Conservation (phyloP, 805 yeast species). For the Zygosaccharomyces lentus region DNA sequence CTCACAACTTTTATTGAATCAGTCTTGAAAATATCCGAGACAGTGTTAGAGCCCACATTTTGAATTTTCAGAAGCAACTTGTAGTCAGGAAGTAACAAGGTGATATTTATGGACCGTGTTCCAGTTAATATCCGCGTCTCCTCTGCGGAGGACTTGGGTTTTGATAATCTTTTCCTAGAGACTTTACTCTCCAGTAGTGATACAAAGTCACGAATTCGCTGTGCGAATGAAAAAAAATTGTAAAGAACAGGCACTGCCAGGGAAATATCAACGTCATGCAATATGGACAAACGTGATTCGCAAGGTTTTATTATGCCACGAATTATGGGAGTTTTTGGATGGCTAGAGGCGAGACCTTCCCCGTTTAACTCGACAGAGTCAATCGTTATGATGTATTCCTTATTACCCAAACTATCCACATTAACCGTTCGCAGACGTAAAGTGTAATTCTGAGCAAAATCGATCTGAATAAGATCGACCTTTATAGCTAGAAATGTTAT, state of each 20-base stretch:
- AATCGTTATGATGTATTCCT: constrained; percentile 4
- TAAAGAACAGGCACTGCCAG: constrained; percentile 3
- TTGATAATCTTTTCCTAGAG: background rate
- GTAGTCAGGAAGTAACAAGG: constrained; percentile 3
- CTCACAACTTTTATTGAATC: constrained; percentile 6
- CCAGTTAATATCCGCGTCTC: background rate
- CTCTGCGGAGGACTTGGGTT: constrained; percentile 1
- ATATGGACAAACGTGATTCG: constrained; percentile 1
- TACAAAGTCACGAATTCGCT: constrained; percentile 5
- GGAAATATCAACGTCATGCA: constrained; percentile 3
- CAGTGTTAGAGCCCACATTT: constrained; percentile 4
- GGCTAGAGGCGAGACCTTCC: constrained; percentile 4
- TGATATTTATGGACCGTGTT: constrained; percentile 5
- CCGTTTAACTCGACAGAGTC: constrained; percentile 6
- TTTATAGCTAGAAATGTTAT: constrained; percentile 15
- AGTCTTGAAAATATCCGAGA: constrained; percentile 8
- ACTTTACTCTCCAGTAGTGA: background rate
- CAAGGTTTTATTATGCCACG: constrained; percentile 6
- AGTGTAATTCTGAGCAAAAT: constrained; percentile 5
- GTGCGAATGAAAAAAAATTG: constrained; percentile 1
- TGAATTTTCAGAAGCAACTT: constrained; percentile 3
- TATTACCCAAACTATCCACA: constrained; percentile 7
- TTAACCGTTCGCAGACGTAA: constrained; percentile 4
- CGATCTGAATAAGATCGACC: background rate
- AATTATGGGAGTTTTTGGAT: constrained; percentile 5